These are phyloP conservation scores for Trichoderma cornu-damae DNA, from an alignment of 2,329 filamentous ascomycete species.

Conservation along the genomic window DNA sequence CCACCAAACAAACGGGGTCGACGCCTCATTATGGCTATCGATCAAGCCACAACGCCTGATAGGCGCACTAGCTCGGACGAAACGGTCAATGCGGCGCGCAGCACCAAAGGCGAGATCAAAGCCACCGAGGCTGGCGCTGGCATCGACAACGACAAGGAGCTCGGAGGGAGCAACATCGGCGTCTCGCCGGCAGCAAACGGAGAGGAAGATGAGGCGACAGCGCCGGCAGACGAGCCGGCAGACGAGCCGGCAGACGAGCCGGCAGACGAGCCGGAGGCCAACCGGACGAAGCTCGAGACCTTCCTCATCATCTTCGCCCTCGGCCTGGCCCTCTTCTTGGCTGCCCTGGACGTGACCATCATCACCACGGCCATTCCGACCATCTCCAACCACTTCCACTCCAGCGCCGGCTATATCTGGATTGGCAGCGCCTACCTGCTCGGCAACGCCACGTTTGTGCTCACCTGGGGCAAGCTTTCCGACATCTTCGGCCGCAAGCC, in stretches of 20 bases:
- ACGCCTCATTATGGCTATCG: slow-evolving; percentile 10
- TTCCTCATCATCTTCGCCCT: slow-evolving; percentile 39
- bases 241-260: background rate
- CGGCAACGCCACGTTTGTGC: slow-evolving; percentile 60
- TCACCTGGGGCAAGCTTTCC: slow-evolving; percentile 63
- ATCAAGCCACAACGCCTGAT: slow-evolving; percentile 20
- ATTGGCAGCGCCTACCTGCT: slow-evolving; percentile 70
- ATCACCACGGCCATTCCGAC: slow-evolving; percentile 63
- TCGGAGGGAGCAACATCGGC: slow-evolving; percentile 2
- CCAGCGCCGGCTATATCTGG: slow-evolving; percentile 69
- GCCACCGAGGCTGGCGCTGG: slow-evolving; percentile 2
- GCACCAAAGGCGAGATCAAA: slow-evolving; percentile 17
- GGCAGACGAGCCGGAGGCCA: slow-evolving; percentile 31
- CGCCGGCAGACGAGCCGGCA: slow-evolving; percentile 1
- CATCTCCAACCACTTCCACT: slow-evolving; percentile 59
- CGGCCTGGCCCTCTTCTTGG: slow-evolving; percentile 46
- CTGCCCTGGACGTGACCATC: slow-evolving; percentile 56
- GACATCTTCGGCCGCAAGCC: slow-evolving; percentile 57
- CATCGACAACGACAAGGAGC: background rate
- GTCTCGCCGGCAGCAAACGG: slow-evolving; percentile 18
- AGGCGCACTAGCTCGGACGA: slow-evolving; percentile 28
- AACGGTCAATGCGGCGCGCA: slow-evolving; percentile 28
- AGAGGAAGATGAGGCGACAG: slow-evolving; percentile 18
- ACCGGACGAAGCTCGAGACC: slow-evolving; percentile 37
- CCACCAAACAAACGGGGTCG: background rate